Percentiles rank a stretch among this genome's conserved stretches.
Evolutionary conservation across 495 filamentous ascomycete genomes (phyloP).

Genomic region (Neurospora tetrasperma): DNA sequence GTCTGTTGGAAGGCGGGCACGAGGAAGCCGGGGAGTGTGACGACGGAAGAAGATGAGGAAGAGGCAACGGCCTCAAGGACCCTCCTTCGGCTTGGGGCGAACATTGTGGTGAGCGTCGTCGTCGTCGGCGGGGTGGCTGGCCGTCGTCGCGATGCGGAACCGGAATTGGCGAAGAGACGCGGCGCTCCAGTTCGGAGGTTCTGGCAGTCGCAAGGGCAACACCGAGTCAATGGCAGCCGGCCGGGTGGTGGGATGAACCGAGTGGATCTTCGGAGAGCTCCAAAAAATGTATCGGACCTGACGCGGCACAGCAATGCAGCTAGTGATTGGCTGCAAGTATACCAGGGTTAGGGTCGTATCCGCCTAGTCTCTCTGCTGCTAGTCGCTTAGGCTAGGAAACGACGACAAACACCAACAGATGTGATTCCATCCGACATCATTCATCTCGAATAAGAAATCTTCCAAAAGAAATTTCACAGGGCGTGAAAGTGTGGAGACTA

Average conservation of each 20-base stretch:
- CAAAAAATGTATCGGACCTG: neutral
- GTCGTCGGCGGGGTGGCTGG: neutral
- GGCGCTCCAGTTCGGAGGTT: constrained; percentile 6
- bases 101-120: constrained; percentile 26
- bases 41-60: constrained; percentile 18
- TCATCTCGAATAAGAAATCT: neutral
- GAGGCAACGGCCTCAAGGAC: constrained; percentile 27
- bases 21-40: constrained; percentile 57
- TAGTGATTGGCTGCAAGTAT: neutral
- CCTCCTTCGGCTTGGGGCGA: constrained; percentile 38
- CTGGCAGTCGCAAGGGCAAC: neutral
- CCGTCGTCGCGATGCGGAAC: neutral
- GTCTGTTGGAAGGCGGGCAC: constrained; percentile 56
- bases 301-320: neutral
- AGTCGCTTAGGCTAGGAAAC: neutral
- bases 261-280: neutral
- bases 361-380: too few species aligned
- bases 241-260: neutral
- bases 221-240: neutral
- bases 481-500: neutral
- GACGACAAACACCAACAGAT: neutral
- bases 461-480: neutral
- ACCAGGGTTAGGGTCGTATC: neutral
- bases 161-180: constrained; percentile 6
- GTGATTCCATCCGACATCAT: neutral